Evolutionary conservation across 306 rosid genomes (phyloP).

Genomic region (Cucumis hystrix): DNA sequence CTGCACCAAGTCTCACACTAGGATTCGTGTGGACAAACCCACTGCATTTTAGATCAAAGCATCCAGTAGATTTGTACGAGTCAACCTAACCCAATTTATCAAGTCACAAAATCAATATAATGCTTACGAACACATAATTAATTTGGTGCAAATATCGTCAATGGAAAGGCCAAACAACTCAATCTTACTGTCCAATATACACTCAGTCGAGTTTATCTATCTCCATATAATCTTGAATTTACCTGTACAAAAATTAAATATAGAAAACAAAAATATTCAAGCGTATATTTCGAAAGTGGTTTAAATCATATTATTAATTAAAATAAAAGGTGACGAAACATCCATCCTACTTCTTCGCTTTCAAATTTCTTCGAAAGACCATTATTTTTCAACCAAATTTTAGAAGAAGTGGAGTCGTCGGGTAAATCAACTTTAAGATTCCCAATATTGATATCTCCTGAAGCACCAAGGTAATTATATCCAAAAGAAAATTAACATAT

Average conservation of each 20-base stretch:
- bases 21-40: slow-evolving; percentile 50
- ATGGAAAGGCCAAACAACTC: background rate
- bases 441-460: slow-evolving; percentile 48
- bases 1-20: slow-evolving; percentile 24
- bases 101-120: too few species aligned
- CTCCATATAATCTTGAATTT: slow-evolving; percentile 48
- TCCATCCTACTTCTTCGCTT: slow-evolving; percentile 61
- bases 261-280: too few species aligned
- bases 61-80: slow-evolving; percentile 41
- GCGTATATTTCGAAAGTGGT: background rate
- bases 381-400: slow-evolving; percentile 33
- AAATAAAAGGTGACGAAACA: slow-evolving; percentile 8
- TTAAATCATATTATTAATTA: too few species aligned
- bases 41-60: slow-evolving; percentile 49
- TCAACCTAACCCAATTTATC: slow-evolving; percentile 23
- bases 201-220: slow-evolving; percentile 22
- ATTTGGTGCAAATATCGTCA: too few species aligned
- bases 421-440: slow-evolving; percentile 29
- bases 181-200: slow-evolving; percentile 50
- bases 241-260: slow-evolving; percentile 19
- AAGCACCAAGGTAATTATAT: slow-evolving; percentile 36
- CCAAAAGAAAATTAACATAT: background rate
- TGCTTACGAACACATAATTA: too few species aligned
- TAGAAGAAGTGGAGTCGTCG: slow-evolving; percentile 43
- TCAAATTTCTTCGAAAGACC: slow-evolving; percentile 27